Evolutionary conservation across 345 rosid species (phyloP), one percentile per base, ranked within the genome.

Genomic region (Citrus reticulata): DNA sequence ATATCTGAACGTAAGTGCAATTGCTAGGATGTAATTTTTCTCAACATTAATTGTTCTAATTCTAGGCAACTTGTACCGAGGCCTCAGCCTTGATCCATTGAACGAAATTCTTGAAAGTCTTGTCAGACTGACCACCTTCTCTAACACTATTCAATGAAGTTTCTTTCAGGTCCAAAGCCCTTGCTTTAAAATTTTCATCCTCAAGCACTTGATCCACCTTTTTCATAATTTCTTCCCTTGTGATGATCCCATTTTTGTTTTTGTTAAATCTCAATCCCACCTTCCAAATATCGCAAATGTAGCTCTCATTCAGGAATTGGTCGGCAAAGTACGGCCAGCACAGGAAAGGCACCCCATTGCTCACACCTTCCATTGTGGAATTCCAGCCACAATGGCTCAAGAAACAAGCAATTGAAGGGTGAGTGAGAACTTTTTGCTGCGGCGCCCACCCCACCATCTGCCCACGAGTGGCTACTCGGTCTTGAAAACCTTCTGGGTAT

Each of bases 301-400:
- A 91, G 5, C 75, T 61, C 79, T 73, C 78, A 70, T 83, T 88
- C 49, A 68, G 82, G 76, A 82, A 89, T 29, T 86, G 91, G 73
- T 88, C 92, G 10, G 84, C 87, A 70, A 87, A 90, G 76, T 77
- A 81, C 24, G 92, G 95, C 75, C 88, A 78, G 65, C 93, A 86
- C 34, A 91, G 35, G 83, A 93, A 79, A 6, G 93, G 93, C 25
- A 87, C 60, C 1, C 92, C 92, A 22, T 78, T 85, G 72, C 86
- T 76, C 6, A 82, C 79, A 27, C 90, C 89, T 75, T 93, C 95
- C 72, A 93, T 72, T 60, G 86, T 82, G 27, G 95, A 90, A 67
- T 88, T 90, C 95, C 93, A 90, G 29, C 93, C 93, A 25, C 91
- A 88, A 64, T 88, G 93, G 81, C 90, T 90, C 58, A 86, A 78